Evolutionary conservation across 2,329 filamentous ascomycete genomes (phyloP).

Genomic region (Sclerotinia sclerotiorum): DNA sequence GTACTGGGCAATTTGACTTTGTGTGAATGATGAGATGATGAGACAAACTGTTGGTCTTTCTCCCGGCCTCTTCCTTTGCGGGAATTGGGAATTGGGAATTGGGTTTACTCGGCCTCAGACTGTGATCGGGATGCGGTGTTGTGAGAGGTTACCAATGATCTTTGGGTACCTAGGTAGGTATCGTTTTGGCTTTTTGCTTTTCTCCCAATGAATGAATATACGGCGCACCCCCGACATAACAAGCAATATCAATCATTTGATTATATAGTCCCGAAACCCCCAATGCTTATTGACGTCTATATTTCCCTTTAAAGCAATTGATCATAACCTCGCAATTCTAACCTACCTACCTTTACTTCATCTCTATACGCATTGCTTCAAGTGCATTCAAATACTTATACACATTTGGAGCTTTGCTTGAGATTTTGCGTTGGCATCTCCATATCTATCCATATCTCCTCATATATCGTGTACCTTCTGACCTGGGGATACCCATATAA

Average conservation of each 20-base stretch:
- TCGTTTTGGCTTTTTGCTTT: neutral
- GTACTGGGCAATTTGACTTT: constrained; percentile 1
- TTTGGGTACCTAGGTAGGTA: neutral
- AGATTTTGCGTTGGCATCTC: neutral
- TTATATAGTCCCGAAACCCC: neutral
- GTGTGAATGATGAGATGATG: constrained; percentile 2
- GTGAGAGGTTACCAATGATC: neutral
- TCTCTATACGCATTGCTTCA: neutral
- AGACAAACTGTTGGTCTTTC: neutral
- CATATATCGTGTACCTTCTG: neutral
- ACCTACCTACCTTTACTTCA: constrained; percentile 6
- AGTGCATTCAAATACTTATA: neutral
- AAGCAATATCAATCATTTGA: neutral
- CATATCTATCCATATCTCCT: neutral
- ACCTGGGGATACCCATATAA: neutral
- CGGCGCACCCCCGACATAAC: neutral
- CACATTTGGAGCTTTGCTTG: neutral
- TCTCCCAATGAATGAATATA: neutral
- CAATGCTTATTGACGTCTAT: neutral
- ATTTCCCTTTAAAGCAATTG: neutral
- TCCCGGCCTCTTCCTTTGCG: neutral
- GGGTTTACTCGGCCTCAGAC: neutral
- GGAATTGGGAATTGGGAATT: neutral
- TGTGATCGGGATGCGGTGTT: neutral
- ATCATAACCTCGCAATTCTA: neutral